Evolutionary conservation across 345 rosid species (phyloP), one percentile per base, ranked within the genome.

Genomic region (Murraya paniculata): DNA sequence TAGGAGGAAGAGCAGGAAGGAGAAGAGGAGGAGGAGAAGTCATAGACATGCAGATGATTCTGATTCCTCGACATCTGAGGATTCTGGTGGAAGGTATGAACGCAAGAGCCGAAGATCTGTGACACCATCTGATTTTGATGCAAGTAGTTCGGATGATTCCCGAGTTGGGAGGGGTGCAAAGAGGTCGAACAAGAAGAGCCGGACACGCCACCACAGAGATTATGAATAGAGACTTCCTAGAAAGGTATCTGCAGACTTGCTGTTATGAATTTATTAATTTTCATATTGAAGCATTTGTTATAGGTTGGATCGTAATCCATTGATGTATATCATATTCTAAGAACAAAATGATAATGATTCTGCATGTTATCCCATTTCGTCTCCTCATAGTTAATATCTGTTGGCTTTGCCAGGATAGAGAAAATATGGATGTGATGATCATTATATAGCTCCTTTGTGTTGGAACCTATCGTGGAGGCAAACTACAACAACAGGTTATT

Each of bases 131-230:
- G 94, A 88, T 78, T 87, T 89, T 7, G 86, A 81, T 73, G 85
- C 66, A 11, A 82, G 79, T 78, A 83, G 62, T 64, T 87, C 87
- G 0, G 98, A 94, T 48, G 91, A 71, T 71, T 78, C 85, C 0
- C 88, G 97, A 19, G 77, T 80, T 81, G 98, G 95, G 77, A 81
- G 97, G 77, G 86, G 84, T 10, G 81, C 89, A 53, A 88, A 84
- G 65, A 86, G 90, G 55, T 79, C 91, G 55, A 86, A 73, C 73
- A 88, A 86, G 88, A 89, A 86, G 80, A 89, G 90, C 81, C 87
- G 88, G 77, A 92, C 86, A 77, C 93, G 79, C 72, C 89, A 77
- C 24, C 90, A 61, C 65, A 73, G 81, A 78, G 71, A 79, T 67
- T 87, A 85, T 72, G 78, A 82, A 25, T 87, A 84, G 69, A 68